These are phyloP conservation scores for Colletotrichum godetiae DNA, from an alignment of 2,329 filamentous ascomycete species.

Conservation along the genomic window DNA sequence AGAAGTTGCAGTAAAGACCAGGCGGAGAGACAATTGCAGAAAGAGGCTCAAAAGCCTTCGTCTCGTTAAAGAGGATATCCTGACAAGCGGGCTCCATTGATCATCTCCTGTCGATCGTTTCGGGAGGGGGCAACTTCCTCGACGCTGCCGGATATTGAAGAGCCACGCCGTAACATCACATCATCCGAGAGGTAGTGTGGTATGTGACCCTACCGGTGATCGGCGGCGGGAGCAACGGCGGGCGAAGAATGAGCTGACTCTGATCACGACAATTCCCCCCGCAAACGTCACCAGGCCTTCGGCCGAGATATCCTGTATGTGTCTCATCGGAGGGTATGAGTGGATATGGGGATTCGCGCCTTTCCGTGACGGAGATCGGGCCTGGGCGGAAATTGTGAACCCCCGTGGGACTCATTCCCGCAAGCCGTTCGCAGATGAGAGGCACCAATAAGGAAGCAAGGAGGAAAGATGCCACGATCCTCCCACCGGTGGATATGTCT, in stretches of 20 bases:
- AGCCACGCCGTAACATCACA: background rate
- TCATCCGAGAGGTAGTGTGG: background rate
- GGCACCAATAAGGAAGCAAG: slow-evolving; percentile 5
- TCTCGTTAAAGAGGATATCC: background rate
- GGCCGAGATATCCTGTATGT: slow-evolving; percentile 13
- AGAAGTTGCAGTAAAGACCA: background rate
- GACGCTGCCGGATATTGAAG: slow-evolving; percentile 6
- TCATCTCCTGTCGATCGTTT: background rate
- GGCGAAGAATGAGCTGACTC: slow-evolving; percentile 17
- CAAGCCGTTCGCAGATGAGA: slow-evolving; percentile 30
- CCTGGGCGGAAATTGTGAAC: background rate
- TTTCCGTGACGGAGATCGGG: slow-evolving; percentile 4
- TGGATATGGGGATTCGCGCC: slow-evolving; percentile 3
- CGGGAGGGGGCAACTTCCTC: background rate
- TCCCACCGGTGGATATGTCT: slow-evolving; percentile 18
- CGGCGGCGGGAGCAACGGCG: slow-evolving; percentile 31
- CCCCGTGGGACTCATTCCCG: slow-evolving; percentile 1
- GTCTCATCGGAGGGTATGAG: slow-evolving; percentile 10
- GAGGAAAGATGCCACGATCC: slow-evolving; percentile 17
- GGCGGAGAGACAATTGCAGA: background rate
- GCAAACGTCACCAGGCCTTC: slow-evolving; percentile 29
- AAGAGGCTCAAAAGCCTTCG: slow-evolving; percentile 9
- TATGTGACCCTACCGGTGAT: slow-evolving; percentile 18
- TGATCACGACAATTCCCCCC: slow-evolving; percentile 8
- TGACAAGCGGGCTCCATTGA: background rate